Conservation (phyloP, 441 rosid genomes). For the Populus hybrid region DNA sequence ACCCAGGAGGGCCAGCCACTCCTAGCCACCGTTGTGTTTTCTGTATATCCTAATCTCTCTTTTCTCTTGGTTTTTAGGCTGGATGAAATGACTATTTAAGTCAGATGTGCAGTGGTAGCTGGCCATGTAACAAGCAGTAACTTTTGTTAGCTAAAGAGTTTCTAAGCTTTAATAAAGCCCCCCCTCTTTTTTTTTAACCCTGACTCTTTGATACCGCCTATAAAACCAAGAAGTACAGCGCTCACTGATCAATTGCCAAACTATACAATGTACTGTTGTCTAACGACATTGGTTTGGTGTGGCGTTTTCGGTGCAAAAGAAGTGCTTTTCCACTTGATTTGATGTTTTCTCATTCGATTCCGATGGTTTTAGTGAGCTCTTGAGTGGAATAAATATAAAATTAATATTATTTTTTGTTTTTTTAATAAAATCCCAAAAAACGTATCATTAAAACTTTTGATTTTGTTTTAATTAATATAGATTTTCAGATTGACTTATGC, state of each 20-base stretch:
- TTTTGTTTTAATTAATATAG: too few relatives aligned
- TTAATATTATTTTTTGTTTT: too few relatives aligned
- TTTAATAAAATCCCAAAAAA: too few relatives aligned
- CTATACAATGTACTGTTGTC: neutral
- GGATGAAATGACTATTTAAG: conserved; percentile 3
- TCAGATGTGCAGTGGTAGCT: neutral
- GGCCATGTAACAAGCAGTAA: neutral
- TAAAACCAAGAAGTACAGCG: neutral
- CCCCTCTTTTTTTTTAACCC: neutral
- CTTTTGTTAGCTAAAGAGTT: neutral
- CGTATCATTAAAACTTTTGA: neutral
- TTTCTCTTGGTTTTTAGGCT: neutral
- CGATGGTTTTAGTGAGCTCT: too few relatives aligned
- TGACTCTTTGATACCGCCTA: neutral
- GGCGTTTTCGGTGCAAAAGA: neutral
- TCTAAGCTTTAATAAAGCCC: neutral
- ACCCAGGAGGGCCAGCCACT: conserved; percentile 20
- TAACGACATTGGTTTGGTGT: neutral
- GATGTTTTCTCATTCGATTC: neutral
- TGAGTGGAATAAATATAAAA: too few relatives aligned
- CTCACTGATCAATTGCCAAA: neutral
- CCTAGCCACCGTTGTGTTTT: conserved; percentile 32
- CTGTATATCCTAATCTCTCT: conserved; percentile 6
- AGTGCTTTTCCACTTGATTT: neutral
- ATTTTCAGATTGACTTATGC: fast-evolving